phyloP scores from a whole-genome alignment of 202 grass and related monocot genomes.

The Carex arenaria region DNA sequence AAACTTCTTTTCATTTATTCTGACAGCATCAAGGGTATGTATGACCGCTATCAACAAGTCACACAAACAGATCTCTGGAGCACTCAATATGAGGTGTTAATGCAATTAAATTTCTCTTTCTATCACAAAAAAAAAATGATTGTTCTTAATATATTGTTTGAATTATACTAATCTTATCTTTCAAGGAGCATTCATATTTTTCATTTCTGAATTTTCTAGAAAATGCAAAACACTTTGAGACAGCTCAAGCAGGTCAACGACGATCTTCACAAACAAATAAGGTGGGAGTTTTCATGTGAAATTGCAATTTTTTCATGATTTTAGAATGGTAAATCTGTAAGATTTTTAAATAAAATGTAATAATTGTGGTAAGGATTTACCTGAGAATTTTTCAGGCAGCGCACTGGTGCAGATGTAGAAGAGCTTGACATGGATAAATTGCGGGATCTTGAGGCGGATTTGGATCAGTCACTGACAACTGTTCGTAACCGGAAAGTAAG shows the following conservation, averaged over 20 bases:
- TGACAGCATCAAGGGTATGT: constrained; percentile 68
- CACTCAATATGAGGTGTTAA: constrained; percentile 72
- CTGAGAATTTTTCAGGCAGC: constrained; percentile 41
- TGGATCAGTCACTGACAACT: constrained; percentile 63
- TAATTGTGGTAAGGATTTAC: background rate
- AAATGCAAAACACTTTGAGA: constrained; percentile 85
- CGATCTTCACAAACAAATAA: constrained; percentile 83
- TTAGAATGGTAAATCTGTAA: background rate
- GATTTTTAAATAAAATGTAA: background rate
- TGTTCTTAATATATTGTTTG: background rate
- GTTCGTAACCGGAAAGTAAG: constrained; percentile 75
- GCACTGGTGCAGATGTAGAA: constrained; percentile 87
- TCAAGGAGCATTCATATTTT: background rate
- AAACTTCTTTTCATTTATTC: background rate
- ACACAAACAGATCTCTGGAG: constrained; percentile 64
- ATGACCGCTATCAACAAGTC: constrained; percentile 89
- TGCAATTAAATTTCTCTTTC: background rate
- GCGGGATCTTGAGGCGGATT: constrained; percentile 84
- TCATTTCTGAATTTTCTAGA: constrained; percentile 36
- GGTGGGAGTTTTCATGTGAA: constrained; percentile 25
- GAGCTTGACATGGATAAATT: constrained; percentile 63
- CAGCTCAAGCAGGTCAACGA: constrained; percentile 94
- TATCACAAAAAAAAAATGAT: background rate
- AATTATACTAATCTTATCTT: background rate
- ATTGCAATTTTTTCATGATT: background rate